Evolutionary conservation across 2,329 filamentous ascomycete genomes (phyloP), one percentile per base, ranked within the genome.

Genomic region (Aspergillus fumigatiaffinis): DNA sequence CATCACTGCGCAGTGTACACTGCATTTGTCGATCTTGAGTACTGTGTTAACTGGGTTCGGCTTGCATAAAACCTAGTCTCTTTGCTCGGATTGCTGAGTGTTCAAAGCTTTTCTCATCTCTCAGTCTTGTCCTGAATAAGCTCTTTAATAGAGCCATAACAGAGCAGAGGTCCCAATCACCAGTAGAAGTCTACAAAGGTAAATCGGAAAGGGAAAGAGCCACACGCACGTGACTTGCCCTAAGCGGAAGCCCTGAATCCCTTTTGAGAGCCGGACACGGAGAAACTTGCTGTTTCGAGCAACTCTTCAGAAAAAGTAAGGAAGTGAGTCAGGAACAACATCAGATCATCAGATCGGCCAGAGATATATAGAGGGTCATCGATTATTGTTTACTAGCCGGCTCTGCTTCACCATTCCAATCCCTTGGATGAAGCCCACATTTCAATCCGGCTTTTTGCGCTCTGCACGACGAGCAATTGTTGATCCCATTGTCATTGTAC

Each of bases 351-450:
- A 23, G 44, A 47, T n/a, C 26, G 44, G 23, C 44, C 44, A 47
- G 21, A 47, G 9, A 23, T 5, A 14, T 7, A 23, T 23, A 23
- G 41, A 21, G 8, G 3, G 10, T 23, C 21, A 26, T 23, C 21
- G 21, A 26, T 47, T 48, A 35, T 54, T 23, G 14, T 41, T 23
- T 41, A 23, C 41, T 10, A 7, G 5, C 26, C 21, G 21, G 35
- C 20, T 21, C 23, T 32, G 32, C n/a, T 59, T 38, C 32, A 38
- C 32, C 58, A 55, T 53, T 55, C 52, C 56, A 52, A 57, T 54
- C 56, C 59, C 56, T 63, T 72, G 66, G 65, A 73, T 73, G 71
- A 67, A 65, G 68, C 64, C 55, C 60, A 53, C 63, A 56, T 50
- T 56, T 23, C 49, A 46, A 46, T 50, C 66, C 60, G 60, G 60